Conservation (phyloP, 495 filamentous ascomycete genomes). For the Margaritispora aquatica region DNA sequence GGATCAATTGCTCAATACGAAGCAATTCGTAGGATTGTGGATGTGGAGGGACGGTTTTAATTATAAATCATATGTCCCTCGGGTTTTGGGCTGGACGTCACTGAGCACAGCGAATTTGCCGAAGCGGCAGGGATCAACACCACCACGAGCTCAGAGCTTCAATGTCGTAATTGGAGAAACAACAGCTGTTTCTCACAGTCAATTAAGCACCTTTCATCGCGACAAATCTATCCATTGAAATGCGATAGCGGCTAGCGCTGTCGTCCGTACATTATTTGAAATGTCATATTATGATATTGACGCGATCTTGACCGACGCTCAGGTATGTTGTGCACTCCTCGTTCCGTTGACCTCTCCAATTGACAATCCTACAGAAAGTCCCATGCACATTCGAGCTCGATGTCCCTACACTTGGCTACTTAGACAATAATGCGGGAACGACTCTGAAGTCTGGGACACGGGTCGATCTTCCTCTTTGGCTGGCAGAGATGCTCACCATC, state of each 20-base stretch:
- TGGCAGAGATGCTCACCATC: conserved; percentile 92
- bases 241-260: neutral
- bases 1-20: conserved; percentile 1
- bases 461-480: conserved; percentile 86
- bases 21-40: conserved; percentile 4
- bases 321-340: conserved; percentile 49
- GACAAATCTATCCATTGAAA: neutral
- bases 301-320: conserved; percentile 86
- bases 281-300: conserved; percentile 94
- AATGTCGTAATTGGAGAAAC: neutral
- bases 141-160: no score
- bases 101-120: conserved; percentile 1
- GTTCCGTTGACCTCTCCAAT: conserved; percentile 1
- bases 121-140: conserved; percentile 14
- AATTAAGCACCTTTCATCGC: neutral
- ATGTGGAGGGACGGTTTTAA: neutral
- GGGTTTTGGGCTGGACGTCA: conserved; percentile 15
- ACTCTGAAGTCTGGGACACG: conserved; percentile 73
- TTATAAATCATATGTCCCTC: neutral
- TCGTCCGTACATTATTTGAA: conserved; percentile 17
- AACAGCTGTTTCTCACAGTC: neutral
- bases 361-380: conserved; percentile 62
- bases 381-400: conserved; percentile 91
- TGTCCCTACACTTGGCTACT: conserved; percentile 77
- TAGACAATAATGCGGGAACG: conserved; percentile 61